Evolutionary conservation across 108 stramenopile species (phyloP), one percentile per base, ranked within the genome.

Genomic region (Craspedostauros australis): DNA sequence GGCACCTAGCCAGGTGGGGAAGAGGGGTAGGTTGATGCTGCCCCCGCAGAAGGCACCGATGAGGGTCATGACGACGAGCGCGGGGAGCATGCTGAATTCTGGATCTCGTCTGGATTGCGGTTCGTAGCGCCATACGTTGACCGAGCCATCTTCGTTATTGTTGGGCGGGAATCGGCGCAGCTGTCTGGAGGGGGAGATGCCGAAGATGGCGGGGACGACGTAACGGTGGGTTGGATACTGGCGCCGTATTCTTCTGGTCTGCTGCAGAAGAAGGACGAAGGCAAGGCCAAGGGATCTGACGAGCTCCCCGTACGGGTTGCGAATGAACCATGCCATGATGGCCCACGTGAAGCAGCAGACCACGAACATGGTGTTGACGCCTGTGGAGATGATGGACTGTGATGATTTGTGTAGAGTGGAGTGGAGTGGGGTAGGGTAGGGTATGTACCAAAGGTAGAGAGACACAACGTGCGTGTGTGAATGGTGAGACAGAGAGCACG

Each of bases 1-100:
- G 5, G 75, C 74, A 16, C 89, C 89, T 49, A 91, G 68, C 89
- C 89, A 91, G 16, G 73, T 61, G 0, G 89, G 89, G 18, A 91
- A 48, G 27, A 91, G 50, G 14, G 89, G 89, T 5, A 91, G 36
- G 58, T 80, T 87, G n/a, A n/a, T n/a, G 58, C n/a, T 31, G 3
- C 86, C 89, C 22, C 89, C 89, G 50, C 75, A 76, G 21, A 76
- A 57, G 22, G 72, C 70, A 2, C 89, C 89, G 0, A 91, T 70
- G 50, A 87, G 42, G 4, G 75, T 73, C 85, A 91, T 85, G 32
- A 72, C 69, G 26, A 79, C 46, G 11, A 85, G 39, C 15, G 73
- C 67, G 59, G 78, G 83, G 36, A 76, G 54, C 84, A 87, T 87
- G n/a, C 73, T 62, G 58, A 87, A 91, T 14, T 81, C 77, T 12